phyloP scores from a whole-genome alignment of 352 stramenopile species.

The Thalassiosira pacifica region DNA sequence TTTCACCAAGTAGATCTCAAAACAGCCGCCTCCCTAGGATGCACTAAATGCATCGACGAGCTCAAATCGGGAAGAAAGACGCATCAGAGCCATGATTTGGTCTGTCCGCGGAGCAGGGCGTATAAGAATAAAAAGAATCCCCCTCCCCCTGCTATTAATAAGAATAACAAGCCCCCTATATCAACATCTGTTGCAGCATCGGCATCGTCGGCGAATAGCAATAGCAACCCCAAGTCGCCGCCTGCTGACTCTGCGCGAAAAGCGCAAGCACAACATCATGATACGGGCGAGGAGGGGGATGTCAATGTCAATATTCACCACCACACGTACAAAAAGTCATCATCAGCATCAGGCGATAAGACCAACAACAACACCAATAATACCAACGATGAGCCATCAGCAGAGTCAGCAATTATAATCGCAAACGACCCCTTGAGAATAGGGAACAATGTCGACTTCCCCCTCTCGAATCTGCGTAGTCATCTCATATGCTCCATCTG shows the following conservation, averaged over 20 bases:
- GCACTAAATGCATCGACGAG: constrained; percentile 4
- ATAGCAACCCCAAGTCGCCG: neutral
- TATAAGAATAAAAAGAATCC: neutral
- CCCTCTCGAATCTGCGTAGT: constrained; percentile 51
- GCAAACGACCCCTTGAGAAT: neutral
- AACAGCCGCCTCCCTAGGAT: constrained; percentile 1
- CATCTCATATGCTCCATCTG: constrained; percentile 76
- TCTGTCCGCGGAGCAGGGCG: constrained; percentile 1
- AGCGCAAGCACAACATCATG: too few species aligned
- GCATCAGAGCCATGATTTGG: neutral
- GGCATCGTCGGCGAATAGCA: too few species aligned
- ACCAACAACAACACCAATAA: neutral
- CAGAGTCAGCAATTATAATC: too few species aligned
- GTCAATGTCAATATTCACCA: neutral
- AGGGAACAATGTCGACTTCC: constrained; percentile 50
- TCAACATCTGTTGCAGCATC: too few species aligned
- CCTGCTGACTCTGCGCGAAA: neutral
- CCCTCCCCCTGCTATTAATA: too few species aligned
- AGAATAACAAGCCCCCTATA: too few species aligned
- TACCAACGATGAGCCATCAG: neutral
- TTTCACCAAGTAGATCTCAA: neutral
- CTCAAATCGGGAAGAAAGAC: neutral
- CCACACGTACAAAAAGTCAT: too few species aligned
- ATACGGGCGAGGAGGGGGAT: neutral
- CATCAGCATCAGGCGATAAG: too few species aligned